These are phyloP conservation scores for Gypsophila paniculata DNA, from an alignment of 179 eudicot species.

Conservation along the genomic window DNA sequence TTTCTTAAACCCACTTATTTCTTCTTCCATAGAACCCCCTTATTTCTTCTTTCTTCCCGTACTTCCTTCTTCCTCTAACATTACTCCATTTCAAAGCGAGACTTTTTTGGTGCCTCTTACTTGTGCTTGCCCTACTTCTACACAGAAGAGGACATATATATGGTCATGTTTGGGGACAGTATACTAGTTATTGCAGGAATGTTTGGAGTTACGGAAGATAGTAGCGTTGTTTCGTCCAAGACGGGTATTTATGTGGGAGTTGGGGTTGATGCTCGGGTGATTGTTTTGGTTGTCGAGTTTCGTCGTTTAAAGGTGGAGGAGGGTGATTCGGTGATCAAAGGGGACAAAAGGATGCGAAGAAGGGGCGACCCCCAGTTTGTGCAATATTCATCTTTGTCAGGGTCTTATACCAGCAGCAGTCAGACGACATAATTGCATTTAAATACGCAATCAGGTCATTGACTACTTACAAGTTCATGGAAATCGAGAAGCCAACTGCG, in stretches of 20 bases:
- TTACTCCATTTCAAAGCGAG: no score
- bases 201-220: slow-evolving; percentile 34
- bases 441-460: slow-evolving; percentile 49
- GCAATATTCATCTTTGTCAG: slow-evolving; percentile 22
- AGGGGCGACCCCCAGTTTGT: slow-evolving; percentile 17
- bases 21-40: no score
- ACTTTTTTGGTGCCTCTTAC: slow-evolving; percentile 28
- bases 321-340: slow-evolving; percentile 1
- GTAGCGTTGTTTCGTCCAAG: slow-evolving; percentile 31
- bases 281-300: slow-evolving; percentile 33
- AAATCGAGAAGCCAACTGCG: slow-evolving; percentile 49
- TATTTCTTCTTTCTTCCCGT: no score
- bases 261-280: slow-evolving; percentile 37
- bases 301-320: slow-evolving; percentile 24
- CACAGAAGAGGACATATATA: slow-evolving; percentile 38
- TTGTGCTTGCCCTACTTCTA: slow-evolving; percentile 64
- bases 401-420: slow-evolving; percentile 19
- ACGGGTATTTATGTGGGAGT: slow-evolving; percentile 49
- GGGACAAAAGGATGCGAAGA: slow-evolving; percentile 15
- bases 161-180: slow-evolving; percentile 33
- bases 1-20: no score
- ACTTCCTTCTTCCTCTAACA: no score
- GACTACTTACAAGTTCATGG: slow-evolving; percentile 47
- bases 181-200: slow-evolving; percentile 27
- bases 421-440: slow-evolving; percentile 36